A percentile compares a stretch with the other conserved stretches of the same genome.
Evolutionary conservation across 1,284 basidiomycete species (phyloP).

Genomic region (Pascua sp.): DNA sequence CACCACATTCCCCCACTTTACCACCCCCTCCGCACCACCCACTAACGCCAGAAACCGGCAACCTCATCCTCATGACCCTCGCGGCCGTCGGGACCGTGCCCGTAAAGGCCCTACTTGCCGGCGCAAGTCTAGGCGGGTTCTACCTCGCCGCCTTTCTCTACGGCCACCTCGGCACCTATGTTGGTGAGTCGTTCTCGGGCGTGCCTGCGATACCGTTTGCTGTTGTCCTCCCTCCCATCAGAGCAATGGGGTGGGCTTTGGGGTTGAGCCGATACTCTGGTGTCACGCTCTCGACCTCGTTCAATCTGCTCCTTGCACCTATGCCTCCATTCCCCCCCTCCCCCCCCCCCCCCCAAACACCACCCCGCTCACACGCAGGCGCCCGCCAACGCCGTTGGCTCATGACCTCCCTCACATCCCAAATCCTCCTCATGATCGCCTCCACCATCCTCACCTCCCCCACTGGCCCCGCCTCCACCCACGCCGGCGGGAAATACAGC

Average conservation of each 20-base stretch:
- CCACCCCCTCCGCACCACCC: background rate
- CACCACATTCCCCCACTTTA: too few relatives aligned
- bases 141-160: slow-evolving; percentile 33
- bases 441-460: slow-evolving; percentile 33
- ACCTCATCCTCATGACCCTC: slow-evolving; percentile 47
- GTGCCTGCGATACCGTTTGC: too few relatives aligned
- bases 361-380: slow-evolving; percentile 4
- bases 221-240: too few relatives aligned
- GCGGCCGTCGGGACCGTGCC: slow-evolving; percentile 28
- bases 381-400: slow-evolving; percentile 37
- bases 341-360: too few relatives aligned
- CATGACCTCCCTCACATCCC: slow-evolving; percentile 24
- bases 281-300: too few relatives aligned
- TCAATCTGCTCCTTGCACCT: too few relatives aligned
- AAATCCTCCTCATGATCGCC: slow-evolving; percentile 27
- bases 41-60: slow-evolving; percentile 34
- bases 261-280: too few relatives aligned
- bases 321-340: too few relatives aligned
- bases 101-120: slow-evolving; percentile 29
- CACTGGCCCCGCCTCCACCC: slow-evolving; percentile 19
- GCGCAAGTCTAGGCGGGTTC: slow-evolving; percentile 37
- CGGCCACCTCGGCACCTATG: slow-evolving; percentile 34
- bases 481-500: slow-evolving; percentile 26
- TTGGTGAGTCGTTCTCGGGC: slow-evolving; percentile 11
- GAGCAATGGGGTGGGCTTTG: too few relatives aligned